Conservation (phyloP, 179 eudicot genomes). For the Nepenthes alata region DNA sequence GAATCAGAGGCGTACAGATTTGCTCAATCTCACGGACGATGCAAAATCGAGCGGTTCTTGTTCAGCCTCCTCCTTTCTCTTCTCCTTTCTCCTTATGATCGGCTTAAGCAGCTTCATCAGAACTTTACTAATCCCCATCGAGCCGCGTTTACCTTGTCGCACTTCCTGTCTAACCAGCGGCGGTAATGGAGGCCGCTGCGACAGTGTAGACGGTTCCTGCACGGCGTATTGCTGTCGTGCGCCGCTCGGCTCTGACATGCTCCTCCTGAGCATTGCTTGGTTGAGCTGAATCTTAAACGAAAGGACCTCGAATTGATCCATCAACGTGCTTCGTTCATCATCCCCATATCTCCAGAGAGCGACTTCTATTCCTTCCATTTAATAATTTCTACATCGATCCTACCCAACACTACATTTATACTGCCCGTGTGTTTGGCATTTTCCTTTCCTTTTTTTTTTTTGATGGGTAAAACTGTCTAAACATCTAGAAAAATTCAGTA, state of each 20-base stretch:
- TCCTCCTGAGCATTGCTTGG: conserved; percentile 52
- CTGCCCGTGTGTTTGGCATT: too few relatives aligned
- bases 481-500: too few relatives aligned
- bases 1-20: conserved; percentile 23
- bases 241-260: conserved; percentile 43
- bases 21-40: conserved; percentile 23
- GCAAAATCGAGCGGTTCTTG: conserved; percentile 3
- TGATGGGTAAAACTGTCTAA: too few relatives aligned
- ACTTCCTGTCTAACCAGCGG: conserved; percentile 7
- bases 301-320: conserved; percentile 50
- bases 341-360: conserved; percentile 21
- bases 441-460: too few relatives aligned
- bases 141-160: conserved; percentile 12
- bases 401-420: too few relatives aligned
- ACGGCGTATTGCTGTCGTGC: conserved; percentile 1
- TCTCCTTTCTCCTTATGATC: conserved; percentile 11
- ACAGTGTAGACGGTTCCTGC: background rate
- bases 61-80: background rate
- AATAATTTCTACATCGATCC: too few relatives aligned
- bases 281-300: conserved; percentile 64
- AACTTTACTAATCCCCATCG: conserved; percentile 22
- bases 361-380: conserved; percentile 10
- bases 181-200: conserved; percentile 5
- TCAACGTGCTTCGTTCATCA: conserved; percentile 41
- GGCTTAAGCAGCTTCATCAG: conserved; percentile 34